Conservation (phyloP, 164 flowering plant genomes). For the Tetracentron sinense region DNA sequence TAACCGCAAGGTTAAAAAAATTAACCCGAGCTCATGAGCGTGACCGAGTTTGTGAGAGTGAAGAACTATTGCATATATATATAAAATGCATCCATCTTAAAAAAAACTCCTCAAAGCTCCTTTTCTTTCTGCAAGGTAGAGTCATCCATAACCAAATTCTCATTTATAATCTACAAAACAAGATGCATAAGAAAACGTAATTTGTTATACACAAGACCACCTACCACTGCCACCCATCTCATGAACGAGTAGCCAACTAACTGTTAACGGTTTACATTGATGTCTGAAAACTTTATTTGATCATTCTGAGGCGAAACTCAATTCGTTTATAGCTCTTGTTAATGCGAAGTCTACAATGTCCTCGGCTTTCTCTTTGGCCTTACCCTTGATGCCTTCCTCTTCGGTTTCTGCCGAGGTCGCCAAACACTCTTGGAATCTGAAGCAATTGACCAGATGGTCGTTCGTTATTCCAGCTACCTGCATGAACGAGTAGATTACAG, state of each 20-base stretch:
- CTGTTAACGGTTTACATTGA: conserved; percentile 22
- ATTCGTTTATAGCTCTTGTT: conserved; percentile 17
- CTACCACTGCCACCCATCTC: too few species aligned
- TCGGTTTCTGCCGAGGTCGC: conserved; percentile 1
- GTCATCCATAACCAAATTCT: not conserved
- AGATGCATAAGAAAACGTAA: too few species aligned
- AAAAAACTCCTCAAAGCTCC: too few species aligned
- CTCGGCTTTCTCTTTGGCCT: conserved; percentile 11
- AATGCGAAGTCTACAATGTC: conserved; percentile 10
- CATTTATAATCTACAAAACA: not conserved
- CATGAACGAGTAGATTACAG: conserved; percentile 38
- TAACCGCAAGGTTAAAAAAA: too few species aligned
- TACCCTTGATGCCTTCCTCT: conserved; percentile 6
- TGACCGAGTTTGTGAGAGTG: too few species aligned
- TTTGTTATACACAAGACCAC: not conserved
- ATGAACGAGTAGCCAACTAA: conserved; percentile 8
- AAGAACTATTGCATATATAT: too few species aligned
- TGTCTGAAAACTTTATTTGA: not conserved
- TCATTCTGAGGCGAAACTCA: conserved; percentile 13
- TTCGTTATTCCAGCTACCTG: conserved; percentile 36
- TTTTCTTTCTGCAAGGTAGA: not conserved
- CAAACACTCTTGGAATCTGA: conserved; percentile 30
- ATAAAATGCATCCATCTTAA: too few species aligned
- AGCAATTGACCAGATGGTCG: conserved; percentile 36
- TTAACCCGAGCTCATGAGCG: too few species aligned